Base-by-base conservation (phyloP, 306 rosid species). In the Hippophae tibetana region DNA sequence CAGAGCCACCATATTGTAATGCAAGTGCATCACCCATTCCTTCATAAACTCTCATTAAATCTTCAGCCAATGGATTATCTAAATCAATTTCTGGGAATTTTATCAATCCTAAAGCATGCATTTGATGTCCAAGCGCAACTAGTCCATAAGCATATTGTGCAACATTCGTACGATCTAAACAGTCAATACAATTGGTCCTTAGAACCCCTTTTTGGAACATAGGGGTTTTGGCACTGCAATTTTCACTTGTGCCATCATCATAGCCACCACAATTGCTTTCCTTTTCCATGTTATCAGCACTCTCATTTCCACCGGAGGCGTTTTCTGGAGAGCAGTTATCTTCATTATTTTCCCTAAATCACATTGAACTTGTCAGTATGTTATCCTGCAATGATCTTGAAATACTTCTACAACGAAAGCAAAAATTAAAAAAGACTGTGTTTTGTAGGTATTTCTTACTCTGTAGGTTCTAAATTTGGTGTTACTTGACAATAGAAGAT, bases 161-260 rank as follows among this genome's bases (percentile, higher is more conserved):
- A 63, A 93, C 99, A 56, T 93, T 93, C 46, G 99, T 93, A 67
- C 99, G 99, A 65, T 93, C 99, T 69, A 93, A 77, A 69, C 99
- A 93, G 74, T 93, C 99, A 47, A 93, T 93, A 68, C 99, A 93
- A 59, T 93, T 93, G 77, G 97, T 93, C 80, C 99, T 77, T 63
- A 93, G 65, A 60, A 93, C 97, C 51, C 99, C 99, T 10, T 72
- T 68, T 64, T 93, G 99, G 79, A 75, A 65, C 74, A 63, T 75
- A 62, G 60, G 68, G 54, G 74, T 56, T 70, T 75, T 76, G 71
- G 69, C 67, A 52, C 46, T 25, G 57, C 63, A 54, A 66, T 66
- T 71, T 52, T 64, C 64, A 56, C 49, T 73, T 56, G 61, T 69
- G 27, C 68, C 81, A 66, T 69, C 78, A 31, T 31, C 3, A 4